Evolutionary conservation across 768 basidiomycete species (phyloP), one percentile per base, ranked within the genome.

Genomic region (Termitomyces sp.): DNA sequence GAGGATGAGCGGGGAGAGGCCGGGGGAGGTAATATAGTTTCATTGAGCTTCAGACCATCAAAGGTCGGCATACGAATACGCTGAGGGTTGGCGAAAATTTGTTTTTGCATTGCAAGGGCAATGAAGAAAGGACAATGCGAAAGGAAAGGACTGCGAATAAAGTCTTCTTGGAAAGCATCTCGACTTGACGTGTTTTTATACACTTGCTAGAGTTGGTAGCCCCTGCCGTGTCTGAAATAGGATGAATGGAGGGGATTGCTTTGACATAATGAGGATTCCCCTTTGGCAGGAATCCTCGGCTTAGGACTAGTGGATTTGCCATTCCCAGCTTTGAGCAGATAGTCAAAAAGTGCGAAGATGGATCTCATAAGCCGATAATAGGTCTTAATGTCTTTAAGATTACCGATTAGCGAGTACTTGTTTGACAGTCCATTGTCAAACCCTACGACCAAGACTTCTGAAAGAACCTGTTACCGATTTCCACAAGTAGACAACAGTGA

Each of bases 371-470:
- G 56, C 64, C 64, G 63, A 67, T 65, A 64, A 66, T 61, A 68
- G 66, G 63, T 62, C 60, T 37, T 37, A 10, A 51, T 39, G 36
- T 52, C 37, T 28, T 47, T 37, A 13, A 65, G 71, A 62, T 62
- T 51, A 51, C 55, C 56, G 74, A 73, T 75, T 72, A 61, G 70
- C 70, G 71, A 73, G 62, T 67, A 67, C 68, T 63, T 63, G 56
- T 63, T 65, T 68, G 66, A 64, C 64, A 68, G 52, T 48, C 50
- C 56, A 58, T 60, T 61, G 58, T 64, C 60, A 60, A 64, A 61
- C 54, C 55, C 44, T 62, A 47, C 28, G 51, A 45, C 53, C 58
- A 24, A 56, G 62, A 62, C 63, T 57, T 62, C 62, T 64, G 56
- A 66, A 65, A 61, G 61, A 57, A 68, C 55, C 56, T 67, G 61